Percentiles rank a stretch among this genome's conserved stretches.
These are phyloP conservation scores for Wickerhamia fluorescens DNA, from an alignment of 805 yeast species.

Conservation along the genomic window DNA sequence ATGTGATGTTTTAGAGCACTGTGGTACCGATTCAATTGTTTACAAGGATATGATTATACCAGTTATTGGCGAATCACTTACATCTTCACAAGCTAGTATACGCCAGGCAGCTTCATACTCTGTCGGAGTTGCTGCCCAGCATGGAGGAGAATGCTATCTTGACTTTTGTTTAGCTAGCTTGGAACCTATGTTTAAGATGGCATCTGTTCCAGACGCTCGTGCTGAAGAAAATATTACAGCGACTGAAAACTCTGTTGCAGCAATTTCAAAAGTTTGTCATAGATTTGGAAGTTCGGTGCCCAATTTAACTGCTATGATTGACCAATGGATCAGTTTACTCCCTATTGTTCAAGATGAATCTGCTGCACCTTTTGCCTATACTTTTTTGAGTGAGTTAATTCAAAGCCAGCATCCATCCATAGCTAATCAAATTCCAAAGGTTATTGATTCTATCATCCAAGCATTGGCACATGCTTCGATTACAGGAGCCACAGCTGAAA, in stretches of 20 bases:
- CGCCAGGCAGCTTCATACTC: slow-evolving; percentile 85
- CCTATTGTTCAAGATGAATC: slow-evolving; percentile 82
- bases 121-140: slow-evolving; percentile 80
- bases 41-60: slow-evolving; percentile 60
- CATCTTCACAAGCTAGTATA: slow-evolving; percentile 59
- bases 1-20: slow-evolving; percentile 73
- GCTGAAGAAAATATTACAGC: slow-evolving; percentile 81
- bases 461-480: slow-evolving; percentile 66
- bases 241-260: slow-evolving; percentile 76
- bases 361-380: slow-evolving; percentile 80
- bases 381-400: slow-evolving; percentile 51
- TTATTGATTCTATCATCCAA: slow-evolving; percentile 64
- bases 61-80: slow-evolving; percentile 59
- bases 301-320: slow-evolving; percentile 53
- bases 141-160: slow-evolving; percentile 57
- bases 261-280: slow-evolving; percentile 79
- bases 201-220: slow-evolving; percentile 72
- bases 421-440: slow-evolving; percentile 49
- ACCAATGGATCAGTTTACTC: slow-evolving; percentile 73
- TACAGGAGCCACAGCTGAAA: slow-evolving; percentile 64
- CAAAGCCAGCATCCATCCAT: slow-evolving; percentile 31
- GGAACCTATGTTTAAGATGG: slow-evolving; percentile 66
- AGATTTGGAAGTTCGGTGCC: slow-evolving; percentile 54
- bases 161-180: slow-evolving; percentile 64
- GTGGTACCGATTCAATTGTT: slow-evolving; percentile 61